Percentiles rank a stretch among this genome's conserved stretches.
Conservation (phyloP, 176 grass and related monocot species). For the Neostapfia colusana region DNA sequence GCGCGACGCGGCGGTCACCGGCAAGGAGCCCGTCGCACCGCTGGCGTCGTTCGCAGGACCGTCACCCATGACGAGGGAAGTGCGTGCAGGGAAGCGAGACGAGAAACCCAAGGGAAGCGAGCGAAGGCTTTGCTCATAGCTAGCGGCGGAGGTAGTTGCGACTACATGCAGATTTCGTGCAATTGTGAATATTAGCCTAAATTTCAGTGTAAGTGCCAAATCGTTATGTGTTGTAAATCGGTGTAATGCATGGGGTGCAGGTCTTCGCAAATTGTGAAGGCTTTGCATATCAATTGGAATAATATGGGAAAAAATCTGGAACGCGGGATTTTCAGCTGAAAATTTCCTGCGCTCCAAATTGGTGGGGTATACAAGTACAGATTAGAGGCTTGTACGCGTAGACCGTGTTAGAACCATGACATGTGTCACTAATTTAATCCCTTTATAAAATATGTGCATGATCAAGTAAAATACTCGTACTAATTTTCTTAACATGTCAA, state of each 20-base stretch:
- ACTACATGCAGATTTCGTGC: not conserved
- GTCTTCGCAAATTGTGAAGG: too few species aligned
- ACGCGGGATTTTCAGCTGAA: not conserved
- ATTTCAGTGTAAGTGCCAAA: not conserved
- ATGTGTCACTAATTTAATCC: too few species aligned
- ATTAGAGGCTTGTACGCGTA: too few species aligned
- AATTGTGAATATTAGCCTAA: conserved; percentile 48
- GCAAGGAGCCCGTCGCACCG: conserved; percentile 19
- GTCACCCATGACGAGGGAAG: conserved; percentile 15
- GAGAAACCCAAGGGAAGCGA: not conserved
- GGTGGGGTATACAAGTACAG: too few species aligned
- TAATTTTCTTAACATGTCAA: too few species aligned
- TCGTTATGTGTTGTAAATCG: not conserved
- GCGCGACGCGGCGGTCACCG: conserved; percentile 34
- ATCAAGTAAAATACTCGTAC: too few species aligned
- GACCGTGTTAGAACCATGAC: too few species aligned
- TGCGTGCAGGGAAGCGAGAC: not conserved
- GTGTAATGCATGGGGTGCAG: too few species aligned
- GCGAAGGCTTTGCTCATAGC: conserved; percentile 27
- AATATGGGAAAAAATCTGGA: not conserved
- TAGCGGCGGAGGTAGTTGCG: not conserved
- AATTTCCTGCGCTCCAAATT: too few species aligned
- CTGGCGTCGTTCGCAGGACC: conserved; percentile 29
- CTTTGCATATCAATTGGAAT: not conserved
- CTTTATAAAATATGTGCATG: too few species aligned